A percentile compares a stretch with the other conserved stretches of the same genome.
phyloP scores from a whole-genome alignment of 495 filamentous ascomycete species.

The Pseudoneurospora amorphoporcata region DNA sequence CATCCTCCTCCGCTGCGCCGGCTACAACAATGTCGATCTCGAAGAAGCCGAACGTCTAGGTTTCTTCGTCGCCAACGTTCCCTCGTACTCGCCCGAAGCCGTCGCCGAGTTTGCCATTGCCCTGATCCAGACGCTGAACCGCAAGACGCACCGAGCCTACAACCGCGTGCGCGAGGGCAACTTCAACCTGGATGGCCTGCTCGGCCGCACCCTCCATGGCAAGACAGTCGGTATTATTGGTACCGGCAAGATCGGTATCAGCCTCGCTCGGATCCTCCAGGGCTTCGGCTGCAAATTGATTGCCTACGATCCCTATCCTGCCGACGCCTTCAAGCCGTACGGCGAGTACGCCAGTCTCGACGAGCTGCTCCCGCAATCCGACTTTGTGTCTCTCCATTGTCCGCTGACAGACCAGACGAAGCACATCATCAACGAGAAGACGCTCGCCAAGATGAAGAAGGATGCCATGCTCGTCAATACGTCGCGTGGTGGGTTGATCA shows the following conservation, averaged over 20 bases:
- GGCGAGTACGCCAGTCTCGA: conserved; percentile 48
- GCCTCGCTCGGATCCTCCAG: conserved; percentile 41
- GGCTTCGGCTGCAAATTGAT: conserved; percentile 55
- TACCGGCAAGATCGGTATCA: conserved; percentile 44
- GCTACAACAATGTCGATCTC: conserved; percentile 61
- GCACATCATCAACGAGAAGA: conserved; percentile 49
- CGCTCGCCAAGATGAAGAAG: conserved; percentile 44
- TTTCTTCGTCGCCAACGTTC: conserved; percentile 57
- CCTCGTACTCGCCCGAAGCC: conserved; percentile 59
- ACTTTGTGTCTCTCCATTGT: conserved; percentile 57
- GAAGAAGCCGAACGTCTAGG: conserved; percentile 41
- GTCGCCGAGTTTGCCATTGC: conserved; percentile 64
- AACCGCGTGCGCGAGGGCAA: conserved; percentile 65
- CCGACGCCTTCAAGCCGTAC: conserved; percentile 36
- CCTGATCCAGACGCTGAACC: conserved; percentile 58
- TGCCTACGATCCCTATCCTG: conserved; percentile 46
- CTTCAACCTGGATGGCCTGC: conserved; percentile 54
- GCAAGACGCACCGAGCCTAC: conserved; percentile 60
- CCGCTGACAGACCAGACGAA: conserved; percentile 49
- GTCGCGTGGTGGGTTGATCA: conserved; percentile 52
- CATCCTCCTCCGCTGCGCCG: conserved; percentile 57
- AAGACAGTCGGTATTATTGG: conserved; percentile 51
- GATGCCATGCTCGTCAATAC: conserved; percentile 58
- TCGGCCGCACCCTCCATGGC: conserved; percentile 49
- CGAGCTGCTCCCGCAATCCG: conserved; percentile 39